These are phyloP conservation scores for Globisporangium echinulatum DNA, from an alignment of 352 stramenopile species.

Conservation along the genomic window DNA sequence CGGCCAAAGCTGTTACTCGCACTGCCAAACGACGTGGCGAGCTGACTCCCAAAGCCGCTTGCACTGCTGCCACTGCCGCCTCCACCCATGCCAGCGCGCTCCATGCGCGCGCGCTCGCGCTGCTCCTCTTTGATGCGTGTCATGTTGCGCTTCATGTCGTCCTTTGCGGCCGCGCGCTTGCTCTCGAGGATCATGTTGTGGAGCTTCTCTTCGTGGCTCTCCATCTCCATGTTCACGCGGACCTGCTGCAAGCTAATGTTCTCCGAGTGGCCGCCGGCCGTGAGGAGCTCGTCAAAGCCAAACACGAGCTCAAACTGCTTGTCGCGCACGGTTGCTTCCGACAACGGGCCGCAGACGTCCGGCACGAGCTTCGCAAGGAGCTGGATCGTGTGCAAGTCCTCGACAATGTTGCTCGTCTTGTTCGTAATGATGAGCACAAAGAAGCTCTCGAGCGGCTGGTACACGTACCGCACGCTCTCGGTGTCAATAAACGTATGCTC, in stretches of 20 bases:
- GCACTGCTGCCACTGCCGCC: constrained; percentile 23
- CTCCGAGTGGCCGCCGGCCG: constrained; percentile 96
- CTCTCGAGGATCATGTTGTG: constrained; percentile 97
- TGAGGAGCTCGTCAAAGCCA: constrained; percentile 98
- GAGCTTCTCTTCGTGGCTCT: constrained; percentile 99
- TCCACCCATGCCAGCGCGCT: constrained; percentile 46
- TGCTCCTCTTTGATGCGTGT: constrained; percentile 85
- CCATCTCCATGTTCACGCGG: constrained; percentile 98
- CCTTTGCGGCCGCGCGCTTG: constrained; percentile 88
- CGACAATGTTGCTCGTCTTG: constrained; percentile 99
- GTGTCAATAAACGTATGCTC: constrained; percentile 99
- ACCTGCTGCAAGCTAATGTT: constrained; percentile 92
- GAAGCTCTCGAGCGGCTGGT: constrained; percentile 97
- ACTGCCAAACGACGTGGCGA: constrained; percentile 51
- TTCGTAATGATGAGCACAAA: constrained; percentile 99
- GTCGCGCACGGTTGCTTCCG: constrained; percentile 92
- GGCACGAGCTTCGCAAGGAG: constrained; percentile 96
- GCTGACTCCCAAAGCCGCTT: constrained; percentile 23
- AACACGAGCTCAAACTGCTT: constrained; percentile 99
- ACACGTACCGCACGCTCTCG: constrained; percentile 98
- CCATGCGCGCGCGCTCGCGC: constrained; percentile 70
- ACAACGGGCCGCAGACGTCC: constrained; percentile 91
- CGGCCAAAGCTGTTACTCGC: constrained; percentile 54
- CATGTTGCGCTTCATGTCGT: constrained; percentile 87
- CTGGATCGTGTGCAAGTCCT: constrained; percentile 98